phyloP scores from a whole-genome alignment of 306 rosid genomes.

The Acacia melanoxylon region DNA sequence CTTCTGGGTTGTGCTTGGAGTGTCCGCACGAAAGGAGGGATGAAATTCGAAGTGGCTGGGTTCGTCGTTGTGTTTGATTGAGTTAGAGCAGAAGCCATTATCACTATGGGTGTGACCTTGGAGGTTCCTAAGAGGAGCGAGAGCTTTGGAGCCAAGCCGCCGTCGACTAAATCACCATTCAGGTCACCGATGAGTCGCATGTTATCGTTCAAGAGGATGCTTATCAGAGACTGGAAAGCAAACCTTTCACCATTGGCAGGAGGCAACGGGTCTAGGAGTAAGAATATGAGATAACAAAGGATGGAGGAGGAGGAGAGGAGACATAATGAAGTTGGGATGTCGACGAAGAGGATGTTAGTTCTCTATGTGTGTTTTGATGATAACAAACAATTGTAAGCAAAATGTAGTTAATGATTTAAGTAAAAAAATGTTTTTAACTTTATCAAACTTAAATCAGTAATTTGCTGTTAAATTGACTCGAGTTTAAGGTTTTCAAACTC shows the following conservation, averaged over 20 bases:
- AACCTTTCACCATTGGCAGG: constrained; percentile 46
- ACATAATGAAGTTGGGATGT: constrained; percentile 35
- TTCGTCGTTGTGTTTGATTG: constrained; percentile 46
- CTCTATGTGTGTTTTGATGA: too few relatives aligned
- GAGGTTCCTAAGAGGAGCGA: constrained; percentile 61
- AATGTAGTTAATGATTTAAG: too few relatives aligned
- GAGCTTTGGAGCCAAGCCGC: constrained; percentile 46
- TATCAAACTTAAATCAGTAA: too few relatives aligned
- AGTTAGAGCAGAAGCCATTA: constrained; percentile 43
- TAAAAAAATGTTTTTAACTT: too few relatives aligned
- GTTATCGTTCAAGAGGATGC: constrained; percentile 69
- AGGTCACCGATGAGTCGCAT: constrained; percentile 78
- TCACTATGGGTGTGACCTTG: constrained; percentile 43
- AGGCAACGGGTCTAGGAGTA: constrained; percentile 35
- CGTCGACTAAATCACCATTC: constrained; percentile 48
- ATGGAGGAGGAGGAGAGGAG: constrained; percentile 48
- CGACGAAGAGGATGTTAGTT: background rate
- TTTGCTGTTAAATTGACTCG: too few relatives aligned
- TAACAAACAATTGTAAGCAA: too few relatives aligned
- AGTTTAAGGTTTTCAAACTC: too few relatives aligned
- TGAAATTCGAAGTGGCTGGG: constrained; percentile 1
- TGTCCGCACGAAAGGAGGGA: constrained; percentile 18
- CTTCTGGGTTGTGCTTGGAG: constrained; percentile 46
- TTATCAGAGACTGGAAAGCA: constrained; percentile 54
- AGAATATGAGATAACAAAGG: constrained; percentile 48